phyloP scores from a whole-genome alignment of 495 filamentous ascomycete genomes.

The Aspergillus hancockii region DNA sequence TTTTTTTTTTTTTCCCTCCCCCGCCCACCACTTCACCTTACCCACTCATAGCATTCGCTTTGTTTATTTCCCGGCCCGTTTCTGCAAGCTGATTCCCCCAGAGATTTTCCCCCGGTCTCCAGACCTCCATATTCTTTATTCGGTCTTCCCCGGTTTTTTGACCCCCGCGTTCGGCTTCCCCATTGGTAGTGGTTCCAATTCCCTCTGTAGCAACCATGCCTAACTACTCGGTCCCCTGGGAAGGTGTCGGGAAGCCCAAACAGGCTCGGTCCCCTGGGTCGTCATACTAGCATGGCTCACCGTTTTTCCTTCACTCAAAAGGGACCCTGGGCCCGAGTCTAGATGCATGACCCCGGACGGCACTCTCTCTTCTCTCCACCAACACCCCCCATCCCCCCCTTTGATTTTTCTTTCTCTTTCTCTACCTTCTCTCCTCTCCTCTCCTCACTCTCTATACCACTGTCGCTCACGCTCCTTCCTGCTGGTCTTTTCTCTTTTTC shows the following conservation, averaged over 20 bases:
- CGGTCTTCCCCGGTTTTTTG: constrained; percentile 8
- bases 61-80: neutral
- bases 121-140: constrained; percentile 6
- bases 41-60: neutral
- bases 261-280: constrained; percentile 6
- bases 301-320: constrained; percentile 12
- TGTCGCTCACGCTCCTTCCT: neutral
- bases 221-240: neutral
- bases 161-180: constrained; percentile 15
- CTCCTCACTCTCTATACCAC: neutral
- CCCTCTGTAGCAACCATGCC: neutral
- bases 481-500: constrained; percentile 6
- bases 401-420: neutral
- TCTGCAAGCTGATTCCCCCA: neutral
- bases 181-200: constrained; percentile 13
- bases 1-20: neutral
- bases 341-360: constrained; percentile 1
- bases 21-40: neutral
- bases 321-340: constrained; percentile 11
- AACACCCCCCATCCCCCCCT: neutral
- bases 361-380: neutral
- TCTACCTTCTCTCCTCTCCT: constrained; percentile 5
- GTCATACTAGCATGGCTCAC: neutral
- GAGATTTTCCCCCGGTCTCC: neutral
- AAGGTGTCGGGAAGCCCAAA: constrained; percentile 6